phyloP scores from a whole-genome alignment of 2,329 filamentous ascomycete species.

The Penicillium italicum region DNA sequence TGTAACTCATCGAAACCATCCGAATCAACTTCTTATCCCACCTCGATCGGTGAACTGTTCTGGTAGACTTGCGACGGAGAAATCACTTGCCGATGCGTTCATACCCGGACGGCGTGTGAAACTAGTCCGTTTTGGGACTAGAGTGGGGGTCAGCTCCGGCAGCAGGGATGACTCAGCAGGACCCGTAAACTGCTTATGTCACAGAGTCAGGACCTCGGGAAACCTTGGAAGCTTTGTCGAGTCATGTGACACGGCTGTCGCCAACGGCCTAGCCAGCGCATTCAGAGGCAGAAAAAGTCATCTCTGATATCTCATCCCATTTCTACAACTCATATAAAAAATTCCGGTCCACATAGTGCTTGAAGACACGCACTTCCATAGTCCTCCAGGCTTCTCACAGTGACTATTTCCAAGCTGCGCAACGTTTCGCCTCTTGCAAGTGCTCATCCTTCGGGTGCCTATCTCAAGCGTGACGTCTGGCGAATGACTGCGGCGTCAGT shows the following conservation, averaged over 20 bases:
- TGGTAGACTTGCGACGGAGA: conserved; percentile 18
- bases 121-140: conserved; percentile 26
- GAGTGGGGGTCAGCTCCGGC: conserved; percentile 28
- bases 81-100: conserved; percentile 21
- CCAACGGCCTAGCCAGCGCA: not conserved
- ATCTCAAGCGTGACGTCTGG: conserved; percentile 36
- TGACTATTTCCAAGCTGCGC: not conserved
- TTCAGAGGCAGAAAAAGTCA: not conserved
- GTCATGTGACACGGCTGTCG: conserved; percentile 1
- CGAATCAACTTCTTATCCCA: not conserved
- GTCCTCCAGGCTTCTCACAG: not conserved
- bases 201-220: conserved; percentile 8
- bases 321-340: not conserved
- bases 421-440: not conserved
- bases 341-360: not conserved
- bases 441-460: conserved; percentile 4
- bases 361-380: not conserved
- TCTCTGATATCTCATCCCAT: not conserved
- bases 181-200: not conserved
- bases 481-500: conserved; percentile 34
- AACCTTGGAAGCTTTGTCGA: conserved; percentile 1
- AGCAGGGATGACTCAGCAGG: conserved; percentile 4
- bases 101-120: conserved; percentile 20
- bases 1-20: not conserved
- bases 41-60: conserved; percentile 27